Percentiles rank a stretch among this genome's conserved stretches.
Conservation (phyloP, 1,139 yeast species). For the Suhomyces taliae region DNA sequence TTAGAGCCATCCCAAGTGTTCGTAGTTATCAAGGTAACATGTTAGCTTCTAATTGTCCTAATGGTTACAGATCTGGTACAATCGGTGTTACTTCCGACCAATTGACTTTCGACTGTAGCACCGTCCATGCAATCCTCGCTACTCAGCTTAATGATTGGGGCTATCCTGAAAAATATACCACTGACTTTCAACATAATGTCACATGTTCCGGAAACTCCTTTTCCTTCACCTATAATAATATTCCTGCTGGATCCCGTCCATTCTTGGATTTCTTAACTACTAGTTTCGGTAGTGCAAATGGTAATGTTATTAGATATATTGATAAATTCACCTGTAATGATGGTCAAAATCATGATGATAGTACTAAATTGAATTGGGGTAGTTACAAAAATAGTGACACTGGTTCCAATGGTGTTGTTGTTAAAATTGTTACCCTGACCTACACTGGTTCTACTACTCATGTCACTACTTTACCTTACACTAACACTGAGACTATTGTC, state of each 20-base stretch:
- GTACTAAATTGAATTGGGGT: too few relatives aligned
- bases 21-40: conserved; percentile 16
- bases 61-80: conserved; percentile 27
- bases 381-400: conserved; percentile 16
- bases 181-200: conserved; percentile 9
- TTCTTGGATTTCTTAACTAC: conserved; percentile 18
- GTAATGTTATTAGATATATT: too few relatives aligned
- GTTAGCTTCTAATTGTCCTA: conserved; percentile 24
- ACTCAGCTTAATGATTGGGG: conserved; percentile 25
- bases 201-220: conserved; percentile 17
- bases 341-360: too few relatives aligned
- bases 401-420: conserved; percentile 23
- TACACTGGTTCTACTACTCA: conserved; percentile 24
- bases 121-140: conserved; percentile 22
- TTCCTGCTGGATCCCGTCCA: conserved; percentile 35
- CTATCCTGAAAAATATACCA: conserved; percentile 15
- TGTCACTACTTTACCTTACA: conserved; percentile 20
- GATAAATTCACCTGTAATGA: too few relatives aligned
- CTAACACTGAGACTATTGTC: conserved; percentile 13
- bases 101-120: conserved; percentile 22
- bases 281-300: conserved; percentile 6
- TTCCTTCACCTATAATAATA: conserved; percentile 18
- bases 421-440: conserved; percentile 24
- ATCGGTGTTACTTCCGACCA: conserved; percentile 19
- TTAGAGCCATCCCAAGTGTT: conserved; percentile 15